A percentile compares a stretch with the other conserved stretches of the same genome.
Evolutionary conservation across 2,329 filamentous ascomycete species (phyloP).

Genomic region (Stemphylium vesicarium): DNA sequence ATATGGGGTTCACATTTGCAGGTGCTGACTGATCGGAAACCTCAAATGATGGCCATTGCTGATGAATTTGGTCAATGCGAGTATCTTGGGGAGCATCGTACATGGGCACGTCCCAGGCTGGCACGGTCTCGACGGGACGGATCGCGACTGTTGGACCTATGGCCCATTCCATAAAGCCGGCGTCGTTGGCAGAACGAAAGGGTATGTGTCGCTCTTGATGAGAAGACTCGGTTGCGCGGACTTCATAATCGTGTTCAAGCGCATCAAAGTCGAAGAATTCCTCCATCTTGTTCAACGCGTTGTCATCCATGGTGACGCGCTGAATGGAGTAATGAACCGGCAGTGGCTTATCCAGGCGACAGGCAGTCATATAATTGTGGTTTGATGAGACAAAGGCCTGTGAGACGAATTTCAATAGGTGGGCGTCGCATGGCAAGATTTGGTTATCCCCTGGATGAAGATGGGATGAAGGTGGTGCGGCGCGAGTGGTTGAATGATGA

Average conservation of each 20-base stretch:
- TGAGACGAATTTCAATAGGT: constrained; percentile 3
- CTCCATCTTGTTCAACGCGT: constrained; percentile 30
- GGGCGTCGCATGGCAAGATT: constrained; percentile 24
- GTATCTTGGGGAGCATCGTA: not conserved
- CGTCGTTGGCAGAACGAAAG: constrained; percentile 3
- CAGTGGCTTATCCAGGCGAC: constrained; percentile 23
- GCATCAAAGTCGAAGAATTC: constrained; percentile 48
- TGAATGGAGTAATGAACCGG: not conserved
- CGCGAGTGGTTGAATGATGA: constrained; percentile 25
- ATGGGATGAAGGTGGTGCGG: constrained; percentile 21
- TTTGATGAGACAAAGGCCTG: not conserved
- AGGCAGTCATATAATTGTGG: constrained; percentile 11
- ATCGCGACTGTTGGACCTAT: constrained; percentile 10
- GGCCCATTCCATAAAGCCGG: constrained; percentile 38
- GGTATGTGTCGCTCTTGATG: not conserved
- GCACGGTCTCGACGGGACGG: not conserved
- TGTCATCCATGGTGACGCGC: constrained; percentile 20
- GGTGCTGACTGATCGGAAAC: not conserved
- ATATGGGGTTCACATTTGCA: not conserved
- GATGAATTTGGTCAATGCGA: not conserved
- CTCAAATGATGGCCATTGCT: constrained; percentile 8
- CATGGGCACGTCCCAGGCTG: constrained; percentile 7
- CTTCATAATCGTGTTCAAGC: constrained; percentile 29
- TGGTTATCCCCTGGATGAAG: constrained; percentile 17
- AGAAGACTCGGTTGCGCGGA: not conserved